Percentiles rank a stretch among this genome's conserved stretches.
Evolutionary conservation across 257 asterid genomes (phyloP).

Genomic region (Solanum habrochaites): DNA sequence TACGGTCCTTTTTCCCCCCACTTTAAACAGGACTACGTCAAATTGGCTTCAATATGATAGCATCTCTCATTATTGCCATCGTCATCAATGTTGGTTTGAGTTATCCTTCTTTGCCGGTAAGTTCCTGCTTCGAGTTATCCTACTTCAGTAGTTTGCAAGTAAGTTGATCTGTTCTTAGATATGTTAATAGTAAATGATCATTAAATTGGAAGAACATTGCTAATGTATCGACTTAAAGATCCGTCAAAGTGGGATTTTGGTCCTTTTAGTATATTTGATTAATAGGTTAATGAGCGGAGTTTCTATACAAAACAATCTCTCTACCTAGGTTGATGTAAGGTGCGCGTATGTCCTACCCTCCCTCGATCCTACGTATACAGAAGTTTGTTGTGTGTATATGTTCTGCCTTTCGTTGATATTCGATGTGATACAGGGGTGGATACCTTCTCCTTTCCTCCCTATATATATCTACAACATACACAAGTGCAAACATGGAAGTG

Average conservation of each 20-base stretch:
- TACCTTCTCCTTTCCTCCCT: constrained; percentile 70
- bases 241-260: background rate
- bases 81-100: constrained; percentile 48
- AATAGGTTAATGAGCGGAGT: background rate
- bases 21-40: constrained; percentile 42
- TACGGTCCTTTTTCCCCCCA: background rate
- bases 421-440: constrained; percentile 42
- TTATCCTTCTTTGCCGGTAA: constrained; percentile 71
- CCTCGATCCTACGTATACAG: too few species aligned
- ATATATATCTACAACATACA: constrained; percentile 64
- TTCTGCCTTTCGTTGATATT: background rate
- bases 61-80: constrained; percentile 38
- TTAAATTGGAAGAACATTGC: background rate
- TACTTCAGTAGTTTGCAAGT: background rate
- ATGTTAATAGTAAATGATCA: background rate
- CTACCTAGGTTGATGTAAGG: background rate
- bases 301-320: background rate
- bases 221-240: background rate
- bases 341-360: background rate
- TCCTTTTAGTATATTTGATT: background rate
- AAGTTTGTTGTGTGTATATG: background rate
- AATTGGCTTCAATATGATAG: constrained; percentile 61
- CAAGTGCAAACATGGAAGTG: constrained; percentile 81
- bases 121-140: background rate
- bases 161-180: background rate